These are phyloP conservation scores for Cystobasidiopsis lactophilus DNA, from an alignment of 768 basidiomycete genomes.

Conservation along the genomic window DNA sequence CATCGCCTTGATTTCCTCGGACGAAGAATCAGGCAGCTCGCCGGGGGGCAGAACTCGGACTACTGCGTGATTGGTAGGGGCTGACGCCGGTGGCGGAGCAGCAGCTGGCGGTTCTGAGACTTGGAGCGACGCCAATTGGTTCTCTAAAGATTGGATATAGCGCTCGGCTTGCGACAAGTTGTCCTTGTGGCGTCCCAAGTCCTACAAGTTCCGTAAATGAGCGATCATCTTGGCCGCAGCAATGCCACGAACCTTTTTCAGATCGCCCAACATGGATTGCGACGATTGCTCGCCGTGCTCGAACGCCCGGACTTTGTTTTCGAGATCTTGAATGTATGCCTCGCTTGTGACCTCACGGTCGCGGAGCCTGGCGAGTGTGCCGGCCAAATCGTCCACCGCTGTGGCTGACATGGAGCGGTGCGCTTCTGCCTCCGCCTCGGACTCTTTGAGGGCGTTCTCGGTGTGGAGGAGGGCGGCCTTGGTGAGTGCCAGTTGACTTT, in stretches of 20 bases:
- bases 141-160: too few species aligned
- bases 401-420: conserved; percentile 63
- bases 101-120: too few species aligned
- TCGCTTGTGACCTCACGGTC: conserved; percentile 49
- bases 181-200: too few species aligned
- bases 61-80: too few species aligned
- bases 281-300: too few species aligned
- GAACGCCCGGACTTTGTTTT: conserved; percentile 40
- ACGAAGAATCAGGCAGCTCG: too few species aligned
- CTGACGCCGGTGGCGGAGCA: too few species aligned
- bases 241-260: conserved; percentile 1
- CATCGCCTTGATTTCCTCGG: too few species aligned
- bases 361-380: conserved; percentile 55
- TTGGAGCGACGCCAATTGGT: too few species aligned
- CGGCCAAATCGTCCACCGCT: conserved; percentile 57
- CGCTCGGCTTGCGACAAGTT: too few species aligned
- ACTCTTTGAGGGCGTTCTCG: conserved; percentile 79
- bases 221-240: not conserved
- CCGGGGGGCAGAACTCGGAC: too few species aligned
- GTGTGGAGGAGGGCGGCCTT: conserved; percentile 67
- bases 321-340: conserved; percentile 68
- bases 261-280: too few species aligned
- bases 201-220: not conserved
- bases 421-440: conserved; percentile 55
- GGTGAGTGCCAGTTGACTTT: conserved; percentile 71